Conservation (phyloP, 768 basidiomycete species). For the Boletus rufocinnamomeus region DNA sequence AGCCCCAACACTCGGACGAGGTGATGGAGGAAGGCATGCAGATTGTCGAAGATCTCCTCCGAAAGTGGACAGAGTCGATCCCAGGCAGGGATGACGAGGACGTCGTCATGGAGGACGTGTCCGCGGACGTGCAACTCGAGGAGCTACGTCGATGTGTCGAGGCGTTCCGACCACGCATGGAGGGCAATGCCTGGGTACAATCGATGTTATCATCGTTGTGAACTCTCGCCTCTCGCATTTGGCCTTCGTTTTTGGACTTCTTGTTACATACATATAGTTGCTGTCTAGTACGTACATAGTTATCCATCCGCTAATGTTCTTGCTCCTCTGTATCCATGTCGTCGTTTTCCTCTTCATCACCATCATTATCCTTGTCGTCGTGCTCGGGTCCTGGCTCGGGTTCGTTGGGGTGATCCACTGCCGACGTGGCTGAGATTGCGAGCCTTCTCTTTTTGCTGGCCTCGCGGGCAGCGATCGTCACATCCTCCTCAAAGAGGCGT, state of each 20-base stretch:
- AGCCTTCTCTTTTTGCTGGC: slow-evolving; percentile 29
- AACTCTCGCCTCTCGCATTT: slow-evolving; percentile 3
- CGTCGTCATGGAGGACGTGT: slow-evolving; percentile 53
- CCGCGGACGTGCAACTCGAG: slow-evolving; percentile 39
- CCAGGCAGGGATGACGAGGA: slow-evolving; percentile 43
- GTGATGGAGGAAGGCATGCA: slow-evolving; percentile 77
- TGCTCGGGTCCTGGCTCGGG: slow-evolving; percentile 6
- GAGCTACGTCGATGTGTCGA: slow-evolving; percentile 63
- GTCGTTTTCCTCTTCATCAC: slow-evolving; percentile 6
- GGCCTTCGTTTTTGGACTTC: slow-evolving; percentile 2
- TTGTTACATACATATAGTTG: slow-evolving; percentile 1
- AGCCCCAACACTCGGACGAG: slow-evolving; percentile 53
- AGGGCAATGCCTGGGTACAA: slow-evolving; percentile 78
- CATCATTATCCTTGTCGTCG: slow-evolving; percentile 6
- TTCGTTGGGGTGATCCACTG: neutral
- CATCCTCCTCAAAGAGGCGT: slow-evolving; percentile 80
- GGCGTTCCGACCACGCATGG: slow-evolving; percentile 66
- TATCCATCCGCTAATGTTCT: slow-evolving; percentile 12
- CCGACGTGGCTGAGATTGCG: neutral
- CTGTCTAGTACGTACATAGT: slow-evolving; percentile 17
- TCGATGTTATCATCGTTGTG: slow-evolving; percentile 51
- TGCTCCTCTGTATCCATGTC: slow-evolving; percentile 16
- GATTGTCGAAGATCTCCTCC: slow-evolving; percentile 78
- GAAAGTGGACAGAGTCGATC: slow-evolving; percentile 55
- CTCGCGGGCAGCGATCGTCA: slow-evolving; percentile 54